These are phyloP conservation scores for Sporisorium scitamineum DNA, from an alignment of 1,284 basidiomycete genomes.

Conservation along the genomic window DNA sequence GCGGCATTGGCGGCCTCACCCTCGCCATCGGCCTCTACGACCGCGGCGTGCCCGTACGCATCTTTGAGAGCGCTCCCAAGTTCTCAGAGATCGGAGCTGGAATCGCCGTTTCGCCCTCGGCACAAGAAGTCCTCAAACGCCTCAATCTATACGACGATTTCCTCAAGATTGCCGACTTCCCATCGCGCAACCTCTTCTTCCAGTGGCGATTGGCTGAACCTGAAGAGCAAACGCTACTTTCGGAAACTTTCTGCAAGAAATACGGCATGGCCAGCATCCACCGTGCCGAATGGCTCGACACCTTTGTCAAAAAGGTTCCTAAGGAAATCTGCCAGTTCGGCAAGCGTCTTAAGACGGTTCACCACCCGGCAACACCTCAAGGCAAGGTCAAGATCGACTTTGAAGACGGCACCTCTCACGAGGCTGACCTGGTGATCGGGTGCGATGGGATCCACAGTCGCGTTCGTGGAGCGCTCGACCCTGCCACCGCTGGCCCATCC, in stretches of 20 bases:
- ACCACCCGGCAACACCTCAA: slow-evolving; percentile 6
- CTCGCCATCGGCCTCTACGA: slow-evolving; percentile 41
- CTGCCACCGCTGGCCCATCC: slow-evolving; percentile 22
- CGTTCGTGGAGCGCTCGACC: slow-evolving; percentile 53
- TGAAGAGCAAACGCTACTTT: slow-evolving; percentile 31
- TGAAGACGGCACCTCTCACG: slow-evolving; percentile 36
- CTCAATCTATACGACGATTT: slow-evolving; percentile 45
- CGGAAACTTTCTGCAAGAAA: slow-evolving; percentile 43
- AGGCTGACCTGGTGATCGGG: slow-evolving; percentile 64
- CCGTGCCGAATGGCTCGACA: slow-evolving; percentile 50
- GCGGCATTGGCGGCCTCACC: slow-evolving; percentile 54
- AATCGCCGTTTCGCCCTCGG: slow-evolving; percentile 33
- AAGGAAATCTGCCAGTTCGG: slow-evolving; percentile 42
- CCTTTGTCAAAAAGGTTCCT: slow-evolving; percentile 33
- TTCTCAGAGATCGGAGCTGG: slow-evolving; percentile 54
- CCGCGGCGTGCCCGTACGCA: slow-evolving; percentile 27
- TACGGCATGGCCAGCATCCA: slow-evolving; percentile 51
- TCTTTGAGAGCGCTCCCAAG: slow-evolving; percentile 47
- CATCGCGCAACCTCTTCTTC: slow-evolving; percentile 49
- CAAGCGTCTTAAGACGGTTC: slow-evolving; percentile 32
- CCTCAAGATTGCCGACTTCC: slow-evolving; percentile 40
- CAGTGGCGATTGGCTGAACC: slow-evolving; percentile 48
- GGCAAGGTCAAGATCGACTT: slow-evolving; percentile 29
- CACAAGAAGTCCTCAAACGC: slow-evolving; percentile 30
- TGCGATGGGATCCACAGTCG: slow-evolving; percentile 66